Evolutionary conservation across 345 rosid genomes (phyloP), one percentile per base, ranked within the genome.

Genomic region (Hypericum androsaemum): DNA sequence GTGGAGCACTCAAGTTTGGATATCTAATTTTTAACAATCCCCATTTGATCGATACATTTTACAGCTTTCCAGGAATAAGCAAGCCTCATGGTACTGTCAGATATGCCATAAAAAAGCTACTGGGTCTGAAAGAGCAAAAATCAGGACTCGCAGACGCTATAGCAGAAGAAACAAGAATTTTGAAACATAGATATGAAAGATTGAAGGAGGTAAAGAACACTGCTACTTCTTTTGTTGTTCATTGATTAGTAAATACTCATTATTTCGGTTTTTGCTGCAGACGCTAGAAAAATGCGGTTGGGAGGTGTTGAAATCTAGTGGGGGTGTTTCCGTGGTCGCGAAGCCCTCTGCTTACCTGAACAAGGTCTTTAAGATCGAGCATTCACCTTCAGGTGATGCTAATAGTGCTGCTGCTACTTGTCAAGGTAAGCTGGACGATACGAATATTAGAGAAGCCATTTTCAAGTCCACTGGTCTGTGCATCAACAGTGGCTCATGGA

Each of bases 321-420:
- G 75, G 41, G 98, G 98, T 56, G 65, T 84, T 59, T 90, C 96
- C 32, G 59, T 87, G 96, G 75, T 80, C 66, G 98, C 96, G 10
- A 87, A 87, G 61, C 98, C 98, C 8, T 67, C 74, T 42, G 73
- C 73, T 10, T 80, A 76, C 49, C 78, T 90, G 17, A 69, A 75
- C 74, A 87, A 83, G 75, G 52, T 43, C 0, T 54, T 77, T 12
- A 77, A 80, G 69, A 47, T 75, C 64, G 64, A 57, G 44, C 54
- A 46, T 55, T 53, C 64, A 16, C 35, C 61, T 28, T 46, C 61
- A 16, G 60, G n/a, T n/a, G n/a, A n/a, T n/a, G n/a, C n/a, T n/a
- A n/a, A 62, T 22, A 61, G 14, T 5, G 36, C 36, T 13, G 43
- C 51, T 5, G 14, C 49, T 7, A 45, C 54, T n/a, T 14, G 52